Evolutionary conservation across 2,329 filamentous ascomycete genomes (phyloP), one percentile per base, ranked within the genome.

Genomic region (Epichloe festucae): DNA sequence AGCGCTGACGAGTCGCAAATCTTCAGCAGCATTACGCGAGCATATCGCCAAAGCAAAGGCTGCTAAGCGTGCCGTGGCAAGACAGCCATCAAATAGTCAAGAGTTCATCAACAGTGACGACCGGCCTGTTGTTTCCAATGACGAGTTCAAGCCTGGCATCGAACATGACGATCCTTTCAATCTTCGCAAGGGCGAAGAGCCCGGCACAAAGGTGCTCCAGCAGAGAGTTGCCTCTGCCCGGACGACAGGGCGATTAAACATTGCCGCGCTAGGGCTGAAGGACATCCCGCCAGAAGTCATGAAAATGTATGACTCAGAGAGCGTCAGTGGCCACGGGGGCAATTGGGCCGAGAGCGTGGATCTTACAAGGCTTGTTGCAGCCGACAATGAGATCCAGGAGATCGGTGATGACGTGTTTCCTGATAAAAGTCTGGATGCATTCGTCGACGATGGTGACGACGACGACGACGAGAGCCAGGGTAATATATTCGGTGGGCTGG

Each of bases 341-440:
- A 81, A 84, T 36, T 97, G 93, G 93, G 89, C 89, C 2, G 91
- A 97, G 66, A 85, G 86, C 53, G 88, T 97, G 11, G 91, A 97
- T 62, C 70, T 97, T 45, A 85, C 84, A 1, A 82, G 85, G 54
- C 82, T 97, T 48, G 80, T 93, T 56, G 89, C 87, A 5, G 89
- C 91, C 8, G 89, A 95, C 62, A 97, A 98, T 61, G 87, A 95
- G 61, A 67, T 98, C 46, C 81, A 87, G 60, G 73, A 74, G 35
- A 73, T 97, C 36, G 78, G 81, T 2, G 87, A 93, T 17, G 70
- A 73, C 2, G 73, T 89, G 17, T 96, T 97, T 59, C 90, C 91
- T 0, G 89, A 96, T 59, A 67, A 75, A 19, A 72, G 74, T 38
- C 74, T 78, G 0, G 71, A 74, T 10, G 72, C 78, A 17, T 65